phyloP scores from a whole-genome alignment of 2,329 filamentous ascomycete species.

The Dactylellina parvicollis region DNA sequence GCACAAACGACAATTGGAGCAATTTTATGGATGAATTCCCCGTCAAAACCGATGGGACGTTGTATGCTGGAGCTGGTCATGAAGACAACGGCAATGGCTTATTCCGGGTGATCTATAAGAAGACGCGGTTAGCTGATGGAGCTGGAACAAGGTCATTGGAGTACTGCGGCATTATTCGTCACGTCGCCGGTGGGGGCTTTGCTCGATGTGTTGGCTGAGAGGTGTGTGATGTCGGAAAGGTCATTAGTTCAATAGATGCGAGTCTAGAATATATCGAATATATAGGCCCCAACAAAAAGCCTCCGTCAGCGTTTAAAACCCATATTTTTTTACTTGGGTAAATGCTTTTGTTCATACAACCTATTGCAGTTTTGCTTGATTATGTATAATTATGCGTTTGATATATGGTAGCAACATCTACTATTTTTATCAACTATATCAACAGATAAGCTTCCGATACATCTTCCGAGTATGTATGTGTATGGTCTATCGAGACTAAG shows the following conservation, averaged over 20 bases:
- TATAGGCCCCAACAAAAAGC: too few relatives aligned
- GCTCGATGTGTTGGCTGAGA: neutral
- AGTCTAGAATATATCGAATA: neutral
- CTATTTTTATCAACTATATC: too few relatives aligned
- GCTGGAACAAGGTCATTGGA: neutral
- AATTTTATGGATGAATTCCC: neutral
- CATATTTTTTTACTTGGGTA: too few relatives aligned
- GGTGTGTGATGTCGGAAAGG: neutral
- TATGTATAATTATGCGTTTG: too few relatives aligned
- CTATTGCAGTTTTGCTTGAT: too few relatives aligned
- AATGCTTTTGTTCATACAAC: too few relatives aligned
- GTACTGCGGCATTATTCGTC: constrained; percentile 3
- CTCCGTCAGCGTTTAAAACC: too few relatives aligned
- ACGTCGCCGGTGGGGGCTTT: neutral
- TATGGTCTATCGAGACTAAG: neutral
- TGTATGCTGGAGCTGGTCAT: neutral
- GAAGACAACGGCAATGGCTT: neutral
- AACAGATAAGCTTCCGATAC: too few relatives aligned
- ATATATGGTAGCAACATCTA: too few relatives aligned
- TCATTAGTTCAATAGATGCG: too few relatives aligned
- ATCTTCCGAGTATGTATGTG: too few relatives aligned
- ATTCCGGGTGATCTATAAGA: neutral
- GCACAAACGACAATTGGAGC: neutral
- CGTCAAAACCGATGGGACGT: neutral
- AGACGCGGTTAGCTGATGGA: neutral